Conservation (phyloP, 495 filamentous ascomycete species). For the Neurospora sublineolata region DNA sequence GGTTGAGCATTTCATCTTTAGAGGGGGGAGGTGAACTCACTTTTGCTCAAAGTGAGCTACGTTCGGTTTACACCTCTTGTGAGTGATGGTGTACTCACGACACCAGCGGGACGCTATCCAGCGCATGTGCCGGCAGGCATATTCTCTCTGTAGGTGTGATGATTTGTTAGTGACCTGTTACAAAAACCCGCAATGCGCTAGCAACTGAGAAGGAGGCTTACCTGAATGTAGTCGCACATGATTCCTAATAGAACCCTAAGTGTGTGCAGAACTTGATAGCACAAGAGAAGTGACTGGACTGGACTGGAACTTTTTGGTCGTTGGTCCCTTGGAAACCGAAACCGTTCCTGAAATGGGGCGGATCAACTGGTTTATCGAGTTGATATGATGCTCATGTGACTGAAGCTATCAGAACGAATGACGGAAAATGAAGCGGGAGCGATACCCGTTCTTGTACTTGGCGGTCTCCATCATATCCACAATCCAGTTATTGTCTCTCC, state of each 20-base stretch:
- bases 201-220: background rate
- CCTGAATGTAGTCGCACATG: constrained; percentile 11
- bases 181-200: no score
- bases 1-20: background rate
- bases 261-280: background rate
- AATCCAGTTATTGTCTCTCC: background rate
- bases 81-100: constrained; percentile 9
- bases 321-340: background rate
- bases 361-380: background rate
- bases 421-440: background rate
- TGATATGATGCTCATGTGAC: background rate
- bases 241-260: constrained; percentile 2
- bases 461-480: background rate
- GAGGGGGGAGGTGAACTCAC: background rate
- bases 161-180: background rate
- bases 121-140: constrained; percentile 17
- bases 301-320: background rate
- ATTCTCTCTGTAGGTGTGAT: constrained; percentile 7
- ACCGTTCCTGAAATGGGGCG: background rate
- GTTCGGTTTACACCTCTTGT: constrained; percentile 15
- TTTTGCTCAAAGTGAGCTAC: constrained; percentile 14
- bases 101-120: constrained; percentile 21
- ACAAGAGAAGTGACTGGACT: background rate
- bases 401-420: background rate
- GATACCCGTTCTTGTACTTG: background rate